Conservation (phyloP, 2,329 filamentous ascomycete genomes). For the Cladophialophora carrionii region DNA sequence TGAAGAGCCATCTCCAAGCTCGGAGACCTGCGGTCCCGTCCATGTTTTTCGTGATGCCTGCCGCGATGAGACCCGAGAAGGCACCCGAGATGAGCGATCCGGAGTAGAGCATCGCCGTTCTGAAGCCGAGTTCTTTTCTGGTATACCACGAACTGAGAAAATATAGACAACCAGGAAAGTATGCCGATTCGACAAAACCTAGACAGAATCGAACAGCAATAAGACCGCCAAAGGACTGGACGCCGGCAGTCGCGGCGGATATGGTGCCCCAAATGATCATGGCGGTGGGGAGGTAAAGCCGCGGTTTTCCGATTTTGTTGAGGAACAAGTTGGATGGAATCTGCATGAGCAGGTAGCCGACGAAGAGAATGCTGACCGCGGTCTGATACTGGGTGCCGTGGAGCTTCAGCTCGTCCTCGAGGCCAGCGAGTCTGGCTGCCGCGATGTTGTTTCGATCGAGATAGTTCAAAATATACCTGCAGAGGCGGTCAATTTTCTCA, state of each 20-base stretch:
- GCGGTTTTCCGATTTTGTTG: constrained; percentile 48
- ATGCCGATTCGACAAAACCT: constrained; percentile 48
- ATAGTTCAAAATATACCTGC: constrained; percentile 72
- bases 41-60: constrained; percentile 69
- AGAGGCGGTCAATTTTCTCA: constrained; percentile 47
- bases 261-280: constrained; percentile 46
- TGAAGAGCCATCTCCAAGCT: constrained; percentile 66
- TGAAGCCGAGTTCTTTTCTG: constrained; percentile 50
- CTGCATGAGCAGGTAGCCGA: constrained; percentile 67
- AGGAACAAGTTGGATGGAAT: constrained; percentile 42
- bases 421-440: constrained; percentile 57
- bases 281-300: constrained; percentile 49
- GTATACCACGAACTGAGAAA: constrained; percentile 50
- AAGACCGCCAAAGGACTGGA: constrained; percentile 48
- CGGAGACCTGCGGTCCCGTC: constrained; percentile 53
- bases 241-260: constrained; percentile 43
- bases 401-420: constrained; percentile 50
- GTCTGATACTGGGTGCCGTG: constrained; percentile 39
- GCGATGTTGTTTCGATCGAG: constrained; percentile 65
- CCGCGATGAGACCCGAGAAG: constrained; percentile 68
- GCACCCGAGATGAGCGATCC: constrained; percentile 71
- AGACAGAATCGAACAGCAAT: constrained; percentile 50
- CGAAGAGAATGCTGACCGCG: constrained; percentile 53
- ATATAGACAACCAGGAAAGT: constrained; percentile 61
- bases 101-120: constrained; percentile 43